Evolutionary conservation across 345 rosid species (phyloP), one percentile per base, ranked within the genome.

Genomic region (Citrus glauca): DNA sequence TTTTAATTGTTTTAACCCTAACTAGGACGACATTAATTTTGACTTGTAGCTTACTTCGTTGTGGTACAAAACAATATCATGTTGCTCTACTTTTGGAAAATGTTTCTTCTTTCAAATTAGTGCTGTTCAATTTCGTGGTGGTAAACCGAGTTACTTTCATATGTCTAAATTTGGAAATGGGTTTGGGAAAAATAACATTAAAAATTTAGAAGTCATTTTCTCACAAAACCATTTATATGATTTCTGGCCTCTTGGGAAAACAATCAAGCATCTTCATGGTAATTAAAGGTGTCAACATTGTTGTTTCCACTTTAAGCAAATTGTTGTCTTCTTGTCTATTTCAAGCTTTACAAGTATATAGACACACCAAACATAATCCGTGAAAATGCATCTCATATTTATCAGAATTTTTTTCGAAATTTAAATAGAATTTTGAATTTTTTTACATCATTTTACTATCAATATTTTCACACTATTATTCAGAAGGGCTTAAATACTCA

Each of bases 201-300:
- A 59, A 66, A 65, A 66, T 32, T 72, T 72, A 6, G 55, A 70
- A 70, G 55, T 78, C 48, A 27, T 45, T 65, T 70, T 70, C 45
- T 77, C 4, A 70, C 25, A 24, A 28, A 7, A 30, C 65, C 42
- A 57, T 22, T 45, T 11, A 22, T 33, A 22, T 22, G 65, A 19
- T 72, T 30, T 72, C 48, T 56, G 75, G 19, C 74, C 74, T 71
- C 66, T 72, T 24, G 66, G 7, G 6, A 22, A 6, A 32, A n/a
- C 17, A 3, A 32, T 13, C 32, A 55, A 33, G 57, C 19, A 53
- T 4, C 22, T 53, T 53, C 7, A 5, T 1, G 57, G 57, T 53
- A 53, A 53, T 53, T 53, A 53, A 53, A 53, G 22, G n/a, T 53
- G 57, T 5, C 57, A 53, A 5, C 22, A 53, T 53, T 53, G n/a